Conservation (phyloP, 805 yeast genomes). For the Yarrowia divulgata region DNA sequence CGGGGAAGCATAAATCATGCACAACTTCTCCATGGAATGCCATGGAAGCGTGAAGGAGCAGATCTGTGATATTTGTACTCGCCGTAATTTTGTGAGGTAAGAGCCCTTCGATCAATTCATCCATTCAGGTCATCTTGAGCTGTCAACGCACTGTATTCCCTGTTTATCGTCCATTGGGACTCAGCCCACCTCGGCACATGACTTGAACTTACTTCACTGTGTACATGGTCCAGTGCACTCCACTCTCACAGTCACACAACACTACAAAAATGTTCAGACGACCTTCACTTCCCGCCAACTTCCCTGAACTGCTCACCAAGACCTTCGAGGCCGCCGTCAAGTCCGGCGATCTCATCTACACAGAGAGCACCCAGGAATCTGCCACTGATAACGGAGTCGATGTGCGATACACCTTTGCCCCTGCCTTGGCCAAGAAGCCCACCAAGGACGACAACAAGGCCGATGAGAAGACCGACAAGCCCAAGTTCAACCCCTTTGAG, state of each 20-base stretch:
- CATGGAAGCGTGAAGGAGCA: conserved; percentile 1
- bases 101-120: not conserved
- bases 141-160: not conserved
- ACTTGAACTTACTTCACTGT: conserved; percentile 2
- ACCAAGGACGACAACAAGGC: conserved; percentile 27
- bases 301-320: conserved; percentile 33
- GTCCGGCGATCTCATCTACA: conserved; percentile 58
- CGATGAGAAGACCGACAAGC: conserved; percentile 31
- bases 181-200: conserved; percentile 27
- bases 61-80: not conserved
- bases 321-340: conserved; percentile 58
- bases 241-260: not conserved
- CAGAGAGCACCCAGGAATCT: conserved; percentile 55
- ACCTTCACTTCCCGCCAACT: conserved; percentile 28
- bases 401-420: conserved; percentile 50
- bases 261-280: conserved; percentile 22
- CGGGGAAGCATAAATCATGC: conserved; percentile 26
- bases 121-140: not conserved
- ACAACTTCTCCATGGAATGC: conserved; percentile 17
- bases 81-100: not conserved
- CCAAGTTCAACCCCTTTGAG: conserved; percentile 67
- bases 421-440: conserved; percentile 52
- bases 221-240: conserved; percentile 3
- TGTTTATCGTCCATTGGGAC: not conserved
- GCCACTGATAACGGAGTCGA: conserved; percentile 49